phyloP scores from a whole-genome alignment of 2,329 filamentous ascomycete species.

The Aspergillus sp. region DNA sequence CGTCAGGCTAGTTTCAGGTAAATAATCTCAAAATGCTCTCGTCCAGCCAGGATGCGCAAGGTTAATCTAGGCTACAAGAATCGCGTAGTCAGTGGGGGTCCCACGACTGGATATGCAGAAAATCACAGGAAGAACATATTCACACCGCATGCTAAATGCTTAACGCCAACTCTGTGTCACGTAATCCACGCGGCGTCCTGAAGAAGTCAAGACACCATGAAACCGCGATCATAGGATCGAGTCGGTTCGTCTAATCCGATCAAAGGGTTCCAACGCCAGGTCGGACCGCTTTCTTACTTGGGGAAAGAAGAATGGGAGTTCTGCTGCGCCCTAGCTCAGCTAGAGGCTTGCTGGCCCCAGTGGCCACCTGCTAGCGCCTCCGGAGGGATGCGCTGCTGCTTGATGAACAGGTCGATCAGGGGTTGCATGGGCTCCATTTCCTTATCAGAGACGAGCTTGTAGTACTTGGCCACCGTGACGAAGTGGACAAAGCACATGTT shows the following conservation, averaged over 20 bases:
- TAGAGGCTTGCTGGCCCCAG: constrained; percentile 42
- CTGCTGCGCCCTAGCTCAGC: constrained; percentile 25
- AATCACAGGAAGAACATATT: constrained; percentile 26
- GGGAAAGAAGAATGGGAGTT: constrained; percentile 10
- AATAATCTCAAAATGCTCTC: constrained; percentile 8
- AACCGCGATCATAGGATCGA: constrained; percentile 7
- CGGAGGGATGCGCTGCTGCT: constrained; percentile 81
- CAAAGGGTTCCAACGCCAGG: constrained; percentile 36
- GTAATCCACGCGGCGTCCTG: constrained; percentile 23
- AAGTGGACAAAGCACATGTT: constrained; percentile 90
- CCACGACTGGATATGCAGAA: constrained; percentile 18
- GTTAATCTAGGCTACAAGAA: constrained; percentile 17
- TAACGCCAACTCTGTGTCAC: constrained; percentile 27
- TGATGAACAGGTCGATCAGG: constrained; percentile 86
- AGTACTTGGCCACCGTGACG: constrained; percentile 74
- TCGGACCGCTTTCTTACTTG: constrained; percentile 30
- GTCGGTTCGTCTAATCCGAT: constrained; percentile 24
- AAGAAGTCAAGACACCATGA: constrained; percentile 19
- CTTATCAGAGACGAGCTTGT: constrained; percentile 81
- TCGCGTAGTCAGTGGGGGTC: constrained; percentile 1
- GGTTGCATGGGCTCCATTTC: constrained; percentile 97
- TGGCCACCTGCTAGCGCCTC: constrained; percentile 53
- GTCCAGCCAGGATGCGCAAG: constrained; percentile 15
- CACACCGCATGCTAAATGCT: constrained; percentile 42
- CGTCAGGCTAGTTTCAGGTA: constrained; percentile 9